These are phyloP conservation scores for Aspergillus floridensis DNA, from an alignment of 2,329 filamentous ascomycete genomes.

Conservation along the genomic window DNA sequence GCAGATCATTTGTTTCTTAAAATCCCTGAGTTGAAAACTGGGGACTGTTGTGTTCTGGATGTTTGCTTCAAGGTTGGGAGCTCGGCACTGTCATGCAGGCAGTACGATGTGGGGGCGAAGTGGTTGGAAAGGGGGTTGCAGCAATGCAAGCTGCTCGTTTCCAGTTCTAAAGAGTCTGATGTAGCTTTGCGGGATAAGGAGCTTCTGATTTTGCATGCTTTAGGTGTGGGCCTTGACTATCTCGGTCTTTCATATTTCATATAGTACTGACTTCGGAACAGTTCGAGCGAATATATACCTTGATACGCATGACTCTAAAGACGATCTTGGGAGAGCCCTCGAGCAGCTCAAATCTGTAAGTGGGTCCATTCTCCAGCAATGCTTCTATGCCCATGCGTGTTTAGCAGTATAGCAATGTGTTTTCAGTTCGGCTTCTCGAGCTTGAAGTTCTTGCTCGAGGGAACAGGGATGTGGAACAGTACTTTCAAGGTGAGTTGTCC, in stretches of 20 bases:
- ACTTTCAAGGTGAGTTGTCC: constrained; percentile 38
- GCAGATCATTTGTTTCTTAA: constrained; percentile 76
- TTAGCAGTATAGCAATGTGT: constrained; percentile 60
- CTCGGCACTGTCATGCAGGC: constrained; percentile 51
- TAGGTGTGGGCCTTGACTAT: constrained; percentile 45
- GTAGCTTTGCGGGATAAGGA: constrained; percentile 62
- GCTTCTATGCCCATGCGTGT: neutral
- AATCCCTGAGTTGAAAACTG: constrained; percentile 42
- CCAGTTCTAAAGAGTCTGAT: constrained; percentile 57
- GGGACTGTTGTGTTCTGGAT: constrained; percentile 59
- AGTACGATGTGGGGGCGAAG: constrained; percentile 57
- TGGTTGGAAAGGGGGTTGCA: constrained; percentile 73
- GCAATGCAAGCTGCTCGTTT: constrained; percentile 50
- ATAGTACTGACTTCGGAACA: constrained; percentile 17
- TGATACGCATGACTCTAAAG: constrained; percentile 44
- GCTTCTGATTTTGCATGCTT: constrained; percentile 63
- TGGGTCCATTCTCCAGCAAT: neutral
- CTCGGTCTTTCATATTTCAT: too few species aligned
- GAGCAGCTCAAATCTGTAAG: constrained; percentile 52
- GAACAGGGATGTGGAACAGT: constrained; percentile 37
- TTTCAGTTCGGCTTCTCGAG: constrained; percentile 65
- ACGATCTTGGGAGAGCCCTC: constrained; percentile 59
- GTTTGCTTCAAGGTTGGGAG: constrained; percentile 71
- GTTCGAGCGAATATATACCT: constrained; percentile 30
- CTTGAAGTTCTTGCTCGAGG: constrained; percentile 61